These are phyloP conservation scores for Microthyrium microscopicum DNA, from an alignment of 2,329 filamentous ascomycete genomes.

Conservation along the genomic window DNA sequence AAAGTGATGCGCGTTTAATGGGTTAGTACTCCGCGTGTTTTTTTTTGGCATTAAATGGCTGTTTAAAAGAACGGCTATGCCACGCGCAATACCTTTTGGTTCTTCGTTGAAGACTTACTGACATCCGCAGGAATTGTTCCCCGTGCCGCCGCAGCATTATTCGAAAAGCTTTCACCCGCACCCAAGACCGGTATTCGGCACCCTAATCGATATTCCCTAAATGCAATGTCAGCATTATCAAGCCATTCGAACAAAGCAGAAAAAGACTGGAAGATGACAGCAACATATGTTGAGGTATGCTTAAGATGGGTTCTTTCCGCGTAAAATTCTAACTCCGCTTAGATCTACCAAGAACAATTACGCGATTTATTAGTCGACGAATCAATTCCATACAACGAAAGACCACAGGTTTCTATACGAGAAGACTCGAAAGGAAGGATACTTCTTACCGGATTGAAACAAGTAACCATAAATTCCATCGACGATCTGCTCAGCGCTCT, in stretches of 20 bases:
- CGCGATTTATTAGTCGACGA: conserved; percentile 80
- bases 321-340: conserved; percentile 11
- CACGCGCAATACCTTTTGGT: neutral
- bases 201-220: conserved; percentile 60
- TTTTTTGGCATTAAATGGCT: neutral
- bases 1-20: conserved; percentile 54
- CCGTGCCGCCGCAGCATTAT: conserved; percentile 69
- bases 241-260: conserved; percentile 27
- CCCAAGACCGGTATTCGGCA: conserved; percentile 65
- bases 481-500: conserved; percentile 81
- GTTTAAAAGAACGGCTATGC: conserved; percentile 1
- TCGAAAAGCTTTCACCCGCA: conserved; percentile 66
- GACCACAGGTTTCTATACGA: conserved; percentile 70
- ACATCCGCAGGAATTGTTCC: conserved; percentile 66
- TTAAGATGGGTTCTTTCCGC: neutral
- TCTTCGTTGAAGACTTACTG: neutral
- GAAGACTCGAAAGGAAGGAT: conserved; percentile 94
- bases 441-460: conserved; percentile 73
- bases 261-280: conserved; percentile 79
- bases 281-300: conserved; percentile 66
- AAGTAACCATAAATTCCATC: conserved; percentile 76
- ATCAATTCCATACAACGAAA: conserved; percentile 48
- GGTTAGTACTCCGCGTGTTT: conserved; percentile 39
- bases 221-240: conserved; percentile 20
- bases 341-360: conserved; percentile 96